Conservation (phyloP, 768 basidiomycete species). For the Suillus spraguei region DNA sequence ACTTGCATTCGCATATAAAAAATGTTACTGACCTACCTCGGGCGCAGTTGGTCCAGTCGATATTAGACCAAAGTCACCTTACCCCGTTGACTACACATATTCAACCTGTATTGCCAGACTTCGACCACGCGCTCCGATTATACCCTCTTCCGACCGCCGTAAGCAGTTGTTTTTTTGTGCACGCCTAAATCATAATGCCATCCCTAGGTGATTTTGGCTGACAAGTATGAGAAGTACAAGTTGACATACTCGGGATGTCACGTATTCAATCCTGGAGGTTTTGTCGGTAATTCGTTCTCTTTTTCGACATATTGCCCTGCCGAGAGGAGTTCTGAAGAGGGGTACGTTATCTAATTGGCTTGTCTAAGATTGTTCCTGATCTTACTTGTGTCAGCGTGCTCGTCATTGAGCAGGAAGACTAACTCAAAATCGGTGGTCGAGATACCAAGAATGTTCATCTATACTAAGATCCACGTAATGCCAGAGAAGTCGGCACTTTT, state of each 20-base stretch:
- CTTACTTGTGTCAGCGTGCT: background rate
- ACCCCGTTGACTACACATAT: slow-evolving; percentile 82
- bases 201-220: slow-evolving; percentile 83
- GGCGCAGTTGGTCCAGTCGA: slow-evolving; percentile 87
- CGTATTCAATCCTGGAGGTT: slow-evolving; percentile 97
- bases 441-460: background rate
- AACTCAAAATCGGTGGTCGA: too few species aligned
- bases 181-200: slow-evolving; percentile 15
- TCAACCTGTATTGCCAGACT: slow-evolving; percentile 87
- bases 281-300: slow-evolving; percentile 77
- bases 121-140: slow-evolving; percentile 87
- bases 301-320: slow-evolving; percentile 94
- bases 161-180: slow-evolving; percentile 28
- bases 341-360: slow-evolving; percentile 43
- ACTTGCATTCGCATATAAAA: slow-evolving; percentile 7
- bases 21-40: slow-evolving; percentile 3
- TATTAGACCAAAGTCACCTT: slow-evolving; percentile 95
- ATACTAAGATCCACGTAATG: background rate
- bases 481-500: background rate
- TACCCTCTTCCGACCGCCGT: slow-evolving; percentile 95
- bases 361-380: background rate
- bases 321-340: slow-evolving; percentile 83
- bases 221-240: slow-evolving; percentile 95
- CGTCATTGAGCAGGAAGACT: slow-evolving; percentile 6
- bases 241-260: slow-evolving; percentile 98